These are phyloP conservation scores for Hypocreales sp. DNA, from an alignment of 2,329 filamentous ascomycete genomes.

Conservation along the genomic window DNA sequence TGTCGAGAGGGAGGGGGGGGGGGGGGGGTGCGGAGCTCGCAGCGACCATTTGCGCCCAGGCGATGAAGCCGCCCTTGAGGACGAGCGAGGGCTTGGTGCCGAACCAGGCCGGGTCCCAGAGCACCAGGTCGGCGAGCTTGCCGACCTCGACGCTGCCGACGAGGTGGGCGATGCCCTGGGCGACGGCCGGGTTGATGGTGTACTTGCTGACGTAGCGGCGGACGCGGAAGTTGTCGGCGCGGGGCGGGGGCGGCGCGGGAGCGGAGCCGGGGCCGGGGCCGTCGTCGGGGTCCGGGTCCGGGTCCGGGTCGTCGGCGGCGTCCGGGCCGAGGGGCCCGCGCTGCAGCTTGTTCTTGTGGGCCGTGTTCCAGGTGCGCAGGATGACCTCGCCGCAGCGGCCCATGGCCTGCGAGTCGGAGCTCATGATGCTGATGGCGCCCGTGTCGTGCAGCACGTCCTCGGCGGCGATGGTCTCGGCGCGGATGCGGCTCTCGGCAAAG, in stretches of 20 bases:
- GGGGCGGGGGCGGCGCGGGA: too few species aligned
- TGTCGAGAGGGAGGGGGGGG: neutral
- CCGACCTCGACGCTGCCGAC: slow-evolving; percentile 79
- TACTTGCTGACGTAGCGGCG: slow-evolving; percentile 93
- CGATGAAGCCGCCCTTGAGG: slow-evolving; percentile 78
- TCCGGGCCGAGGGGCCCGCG: slow-evolving; percentile 66
- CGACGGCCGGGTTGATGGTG: slow-evolving; percentile 83
- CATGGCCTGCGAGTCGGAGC: slow-evolving; percentile 90
- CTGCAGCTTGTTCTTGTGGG: slow-evolving; percentile 90
- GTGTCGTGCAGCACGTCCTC: slow-evolving; percentile 93
- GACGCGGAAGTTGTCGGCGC: slow-evolving; percentile 79
- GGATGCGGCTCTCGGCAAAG: slow-evolving; percentile 87
- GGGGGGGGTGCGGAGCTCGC: slow-evolving; percentile 4
- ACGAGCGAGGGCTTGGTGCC: slow-evolving; percentile 72
- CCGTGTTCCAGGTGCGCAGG: slow-evolving; percentile 88
- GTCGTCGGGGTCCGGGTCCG: too few species aligned
- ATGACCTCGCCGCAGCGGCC: slow-evolving; percentile 90
- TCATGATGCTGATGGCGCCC: slow-evolving; percentile 96
- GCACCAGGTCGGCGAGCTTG: slow-evolving; percentile 75
- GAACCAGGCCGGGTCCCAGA: slow-evolving; percentile 79
- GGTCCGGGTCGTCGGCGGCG: slow-evolving; percentile 52
- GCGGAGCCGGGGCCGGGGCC: too few species aligned
- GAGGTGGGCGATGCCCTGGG: slow-evolving; percentile 78
- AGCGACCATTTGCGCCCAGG: slow-evolving; percentile 71
- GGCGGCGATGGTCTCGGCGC: slow-evolving; percentile 88